These are phyloP conservation scores for Schwanniomyces polymorphus DNA, from an alignment of 805 yeast species.

Conservation along the genomic window DNA sequence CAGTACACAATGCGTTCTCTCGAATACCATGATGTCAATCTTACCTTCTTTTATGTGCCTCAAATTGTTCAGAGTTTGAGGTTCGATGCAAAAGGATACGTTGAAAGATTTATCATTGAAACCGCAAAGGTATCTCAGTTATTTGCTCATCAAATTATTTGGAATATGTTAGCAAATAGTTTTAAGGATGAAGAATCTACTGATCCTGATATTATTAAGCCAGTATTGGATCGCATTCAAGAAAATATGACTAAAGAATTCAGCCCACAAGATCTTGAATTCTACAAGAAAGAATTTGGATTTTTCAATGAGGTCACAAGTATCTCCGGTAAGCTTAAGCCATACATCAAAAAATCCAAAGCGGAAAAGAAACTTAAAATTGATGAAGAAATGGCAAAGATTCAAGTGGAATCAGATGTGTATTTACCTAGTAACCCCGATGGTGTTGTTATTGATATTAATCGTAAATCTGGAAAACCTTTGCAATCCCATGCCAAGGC, in stretches of 20 bases:
- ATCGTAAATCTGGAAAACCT: slow-evolving; percentile 89
- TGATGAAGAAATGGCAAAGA: slow-evolving; percentile 86
- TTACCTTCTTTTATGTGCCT: slow-evolving; percentile 95
- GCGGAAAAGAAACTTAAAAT: slow-evolving; percentile 95
- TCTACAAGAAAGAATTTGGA: slow-evolving; percentile 79
- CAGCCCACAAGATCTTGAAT: slow-evolving; percentile 57
- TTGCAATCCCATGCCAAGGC: slow-evolving; percentile 98
- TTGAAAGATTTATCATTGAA: slow-evolving; percentile 84
- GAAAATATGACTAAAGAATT: slow-evolving; percentile 62
- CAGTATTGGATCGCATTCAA: slow-evolving; percentile 74
- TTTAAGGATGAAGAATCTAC: slow-evolving; percentile 86
- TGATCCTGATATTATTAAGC: slow-evolving; percentile 79
- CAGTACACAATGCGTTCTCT: slow-evolving; percentile 91
- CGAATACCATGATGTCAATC: slow-evolving; percentile 81
- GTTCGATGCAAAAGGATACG: slow-evolving; percentile 80
- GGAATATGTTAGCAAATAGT: slow-evolving; percentile 96
- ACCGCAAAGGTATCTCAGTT: slow-evolving; percentile 88
- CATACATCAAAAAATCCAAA: slow-evolving; percentile 89
- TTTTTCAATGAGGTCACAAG: slow-evolving; percentile 91
- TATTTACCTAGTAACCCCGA: slow-evolving; percentile 96
- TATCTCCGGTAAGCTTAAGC: slow-evolving; percentile 92
- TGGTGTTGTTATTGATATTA: slow-evolving; percentile 89
- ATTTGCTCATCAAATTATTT: slow-evolving; percentile 95
- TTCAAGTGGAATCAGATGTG: slow-evolving; percentile 52
- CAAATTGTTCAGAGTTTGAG: slow-evolving; percentile 93